Base-by-base conservation (phyloP, 2,329 filamentous ascomycete species). In the Penicillium sclerotiorum region DNA sequence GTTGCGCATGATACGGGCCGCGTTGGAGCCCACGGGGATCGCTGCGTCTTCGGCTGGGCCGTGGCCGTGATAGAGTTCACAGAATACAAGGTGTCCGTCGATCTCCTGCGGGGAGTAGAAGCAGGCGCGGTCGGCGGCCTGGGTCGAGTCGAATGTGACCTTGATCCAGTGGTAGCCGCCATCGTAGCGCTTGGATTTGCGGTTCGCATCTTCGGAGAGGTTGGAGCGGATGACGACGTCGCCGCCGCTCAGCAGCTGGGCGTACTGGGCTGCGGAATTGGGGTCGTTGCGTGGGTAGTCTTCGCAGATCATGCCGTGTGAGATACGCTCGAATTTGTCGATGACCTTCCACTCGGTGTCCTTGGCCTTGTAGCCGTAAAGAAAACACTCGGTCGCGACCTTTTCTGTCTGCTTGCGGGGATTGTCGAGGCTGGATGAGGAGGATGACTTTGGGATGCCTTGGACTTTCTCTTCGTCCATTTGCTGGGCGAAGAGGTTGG, bases 111-210 rank as follows among this genome's bases (percentile, higher is more conserved):
- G 88, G 44, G 87, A 90, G 46, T 82, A 81, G 64, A 81, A 87
- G 35, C 86, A 73, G 18, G 88, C 88, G 9, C 83, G 77, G 51
- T 89, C 86, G 17, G 87, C 88, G 2, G 87, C 85, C 58, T 87
- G 81, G 41, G 80, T 78, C 35, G 85, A 89, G 71, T 90, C 88
- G 62, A 90, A 92, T 1, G 88, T 92, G 47, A 92, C 78, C 69
- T 91, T 91, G 62, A 96, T 90, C 93, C 93, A 97, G 76, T 96
- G 89, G 60, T 88, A 82, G 36, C 93, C 93, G 42, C 90, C 89
- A 38, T 87, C 87, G 55, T 90, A 91, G 53, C 81, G 83, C 71
- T 92, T 90, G 64, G 93, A 89, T 68, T 92, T 88, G 45, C 81
- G 78, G 48, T 91, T 84, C 62, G 95, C 89, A 30, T 87, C 86